These are phyloP conservation scores for Russula lepida DNA, from an alignment of 768 basidiomycete species.

Conservation along the genomic window DNA sequence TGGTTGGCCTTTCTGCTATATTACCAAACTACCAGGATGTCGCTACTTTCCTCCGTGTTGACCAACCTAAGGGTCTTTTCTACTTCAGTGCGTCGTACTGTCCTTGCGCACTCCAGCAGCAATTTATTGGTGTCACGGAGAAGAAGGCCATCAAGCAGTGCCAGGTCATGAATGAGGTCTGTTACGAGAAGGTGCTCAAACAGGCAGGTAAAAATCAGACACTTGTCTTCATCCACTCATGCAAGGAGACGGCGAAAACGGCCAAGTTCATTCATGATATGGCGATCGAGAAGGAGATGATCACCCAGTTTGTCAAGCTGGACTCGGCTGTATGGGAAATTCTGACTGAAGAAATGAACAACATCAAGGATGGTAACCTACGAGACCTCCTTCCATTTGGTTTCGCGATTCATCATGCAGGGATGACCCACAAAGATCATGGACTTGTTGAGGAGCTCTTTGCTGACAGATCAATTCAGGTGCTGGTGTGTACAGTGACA, in stretches of 20 bases:
- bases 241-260: constrained; percentile 98
- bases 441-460: constrained; percentile 91
- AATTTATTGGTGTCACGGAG: constrained; percentile 96
- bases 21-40: constrained; percentile 99
- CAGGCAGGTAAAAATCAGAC: constrained; percentile 87
- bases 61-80: constrained; percentile 86
- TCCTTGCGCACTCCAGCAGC: constrained; percentile 91
- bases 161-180: constrained; percentile 97
- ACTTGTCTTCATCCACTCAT: constrained; percentile 94
- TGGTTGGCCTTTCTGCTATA: constrained; percentile 93
- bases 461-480: constrained; percentile 84
- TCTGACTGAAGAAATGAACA: constrained; percentile 70
- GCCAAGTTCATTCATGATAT: constrained; percentile 89
- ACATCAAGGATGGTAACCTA: constrained; percentile 75
- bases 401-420: constrained; percentile 96
- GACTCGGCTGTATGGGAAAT: constrained; percentile 90
- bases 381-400: constrained; percentile 92
- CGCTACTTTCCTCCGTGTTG: constrained; percentile 92
- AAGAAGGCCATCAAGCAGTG: constrained; percentile 99
- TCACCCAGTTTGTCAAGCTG: constrained; percentile 91
- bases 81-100: constrained; percentile 94
- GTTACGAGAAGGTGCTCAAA: constrained; percentile 97
- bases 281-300: constrained; percentile 94
- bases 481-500: constrained; percentile 94
- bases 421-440: constrained; percentile 89